phyloP scores from a whole-genome alignment of 306 rosid genomes.

The Citrullus amarus region DNA sequence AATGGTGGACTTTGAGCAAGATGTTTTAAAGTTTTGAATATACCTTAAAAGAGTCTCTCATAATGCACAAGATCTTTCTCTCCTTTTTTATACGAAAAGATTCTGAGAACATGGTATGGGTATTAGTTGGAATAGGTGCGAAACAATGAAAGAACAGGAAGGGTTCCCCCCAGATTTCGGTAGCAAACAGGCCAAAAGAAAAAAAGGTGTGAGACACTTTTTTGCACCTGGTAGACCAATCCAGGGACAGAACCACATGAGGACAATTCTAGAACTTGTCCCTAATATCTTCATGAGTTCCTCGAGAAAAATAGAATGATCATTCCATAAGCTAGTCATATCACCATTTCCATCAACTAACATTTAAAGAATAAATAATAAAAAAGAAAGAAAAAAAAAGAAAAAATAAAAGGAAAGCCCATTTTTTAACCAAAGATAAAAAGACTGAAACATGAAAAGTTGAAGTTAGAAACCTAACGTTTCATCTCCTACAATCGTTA shows the following conservation, averaged over 20 bases:
- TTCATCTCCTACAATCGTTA: too few relatives aligned
- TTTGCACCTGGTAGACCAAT: not conserved
- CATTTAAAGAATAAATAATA: too few relatives aligned
- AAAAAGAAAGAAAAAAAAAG: too few relatives aligned
- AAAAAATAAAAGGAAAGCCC: too few relatives aligned
- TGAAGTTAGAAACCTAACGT: too few relatives aligned
- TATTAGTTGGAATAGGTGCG: not conserved
- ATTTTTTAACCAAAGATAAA: too few relatives aligned
- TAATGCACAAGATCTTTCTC: not conserved
- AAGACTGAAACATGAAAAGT: too few relatives aligned
- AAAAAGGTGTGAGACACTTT: not conserved
- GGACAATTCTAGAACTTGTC: not conserved
- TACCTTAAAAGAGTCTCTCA: not conserved
- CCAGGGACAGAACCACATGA: not conserved
- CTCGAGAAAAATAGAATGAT: too few relatives aligned
- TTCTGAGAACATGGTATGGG: not conserved
- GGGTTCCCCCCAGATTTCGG: not conserved
- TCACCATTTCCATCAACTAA: too few relatives aligned
- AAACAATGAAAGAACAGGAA: not conserved
- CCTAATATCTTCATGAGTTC: too few relatives aligned
- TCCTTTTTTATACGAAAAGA: not conserved
- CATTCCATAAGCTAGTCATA: too few relatives aligned
- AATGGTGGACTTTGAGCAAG: not conserved
- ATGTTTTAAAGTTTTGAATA: not conserved
- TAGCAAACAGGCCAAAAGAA: not conserved